Evolutionary conservation across 2,329 filamentous ascomycete species (phyloP).

Genomic region (Neodidymelliopsis sp.): DNA sequence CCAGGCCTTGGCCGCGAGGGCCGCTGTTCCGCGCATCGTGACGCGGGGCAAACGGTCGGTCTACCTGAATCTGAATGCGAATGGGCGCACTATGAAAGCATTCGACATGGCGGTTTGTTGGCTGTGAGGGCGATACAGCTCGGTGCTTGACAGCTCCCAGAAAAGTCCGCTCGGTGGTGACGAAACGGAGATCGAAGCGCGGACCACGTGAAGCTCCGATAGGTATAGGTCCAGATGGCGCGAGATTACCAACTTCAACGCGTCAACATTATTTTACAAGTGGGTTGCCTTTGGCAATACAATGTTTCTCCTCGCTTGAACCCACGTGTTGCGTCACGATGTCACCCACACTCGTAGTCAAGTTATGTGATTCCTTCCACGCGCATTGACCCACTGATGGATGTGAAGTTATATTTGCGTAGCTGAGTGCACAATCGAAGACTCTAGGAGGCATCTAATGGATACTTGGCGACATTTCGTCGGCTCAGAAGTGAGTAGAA

Average conservation of each 20-base stretch:
- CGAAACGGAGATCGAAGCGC: conserved; percentile 28
- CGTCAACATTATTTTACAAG: conserved; percentile 13
- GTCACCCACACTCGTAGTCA: conserved; percentile 15
- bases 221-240: conserved; percentile 14
- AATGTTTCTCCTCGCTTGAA: not conserved
- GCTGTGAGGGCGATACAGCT: conserved; percentile 22
- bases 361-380: conserved; percentile 12
- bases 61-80: conserved; percentile 32
- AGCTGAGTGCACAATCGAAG: too few species aligned
- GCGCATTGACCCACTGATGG: not conserved
- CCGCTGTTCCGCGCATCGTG: conserved; percentile 47
- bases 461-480: too few species aligned
- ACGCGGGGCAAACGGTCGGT: conserved; percentile 26
- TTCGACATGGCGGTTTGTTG: conserved; percentile 35
- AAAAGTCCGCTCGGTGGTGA: conserved; percentile 43
- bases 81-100: conserved; percentile 23
- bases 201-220: conserved; percentile 30
- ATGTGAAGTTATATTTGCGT: not conserved
- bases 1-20: conserved; percentile 45
- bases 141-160: conserved; percentile 23
- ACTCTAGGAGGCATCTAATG: too few species aligned
- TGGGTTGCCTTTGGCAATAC: not conserved
- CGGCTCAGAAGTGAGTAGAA: too few species aligned
- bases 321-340: conserved; percentile 7
- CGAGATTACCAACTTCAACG: conserved; percentile 19